Percentiles rank a stretch among this genome's conserved stretches.
phyloP scores from a whole-genome alignment of 2,329 filamentous ascomycete genomes.

The Cephalotrichum gorgonifer region DNA sequence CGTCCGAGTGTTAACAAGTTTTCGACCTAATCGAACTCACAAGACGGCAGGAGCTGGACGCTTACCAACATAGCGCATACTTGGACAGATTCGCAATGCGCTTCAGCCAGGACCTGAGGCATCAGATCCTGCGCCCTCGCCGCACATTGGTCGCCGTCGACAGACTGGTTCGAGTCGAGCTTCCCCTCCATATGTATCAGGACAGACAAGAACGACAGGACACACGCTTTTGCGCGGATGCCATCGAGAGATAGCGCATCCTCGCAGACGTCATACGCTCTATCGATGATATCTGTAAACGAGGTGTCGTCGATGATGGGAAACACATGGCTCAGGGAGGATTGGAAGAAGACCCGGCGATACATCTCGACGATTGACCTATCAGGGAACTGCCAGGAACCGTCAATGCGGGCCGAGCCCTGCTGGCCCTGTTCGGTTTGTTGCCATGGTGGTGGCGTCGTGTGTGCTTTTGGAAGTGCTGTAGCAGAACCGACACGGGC shows the following conservation, averaged over 20 bases:
- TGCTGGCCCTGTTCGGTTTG: not conserved
- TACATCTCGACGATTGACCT: not conserved
- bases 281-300: conserved; percentile 1
- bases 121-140: conserved; percentile 1
- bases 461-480: not conserved
- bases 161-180: not conserved
- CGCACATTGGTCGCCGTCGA: conserved; percentile 1
- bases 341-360: not conserved
- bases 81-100: conserved; percentile 8
- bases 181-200: not conserved
- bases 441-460: not conserved
- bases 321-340: not conserved
- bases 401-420: not conserved
- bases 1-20: not conserved
- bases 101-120: not conserved
- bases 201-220: conserved; percentile 8
- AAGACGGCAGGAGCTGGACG: too few relatives aligned
- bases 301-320: conserved; percentile 5
- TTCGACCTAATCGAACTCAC: not conserved
- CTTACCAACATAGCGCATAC: conserved; percentile 9
- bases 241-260: not conserved
- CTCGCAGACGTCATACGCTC: conserved; percentile 4
- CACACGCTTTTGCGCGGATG: conserved; percentile 8
- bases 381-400: not conserved
- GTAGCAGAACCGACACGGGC: not conserved